These are phyloP conservation scores for Amanita brunnescens DNA, from an alignment of 768 basidiomycete genomes.

Conservation along the genomic window DNA sequence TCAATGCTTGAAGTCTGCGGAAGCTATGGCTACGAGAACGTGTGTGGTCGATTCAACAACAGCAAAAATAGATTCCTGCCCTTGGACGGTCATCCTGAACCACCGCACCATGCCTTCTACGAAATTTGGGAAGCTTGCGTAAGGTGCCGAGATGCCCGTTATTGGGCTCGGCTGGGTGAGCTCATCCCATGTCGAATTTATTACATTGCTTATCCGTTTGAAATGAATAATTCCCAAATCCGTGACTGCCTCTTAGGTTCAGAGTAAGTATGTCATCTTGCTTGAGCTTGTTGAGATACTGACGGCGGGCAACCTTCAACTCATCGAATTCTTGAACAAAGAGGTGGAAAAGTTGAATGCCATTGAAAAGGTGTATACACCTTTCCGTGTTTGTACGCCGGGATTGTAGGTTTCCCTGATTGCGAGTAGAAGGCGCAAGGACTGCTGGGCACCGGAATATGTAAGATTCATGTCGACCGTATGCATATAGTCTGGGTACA, in stretches of 20 bases:
- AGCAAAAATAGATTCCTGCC: too few species aligned
- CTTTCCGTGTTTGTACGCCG: constrained; percentile 61
- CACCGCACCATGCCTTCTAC: constrained; percentile 36
- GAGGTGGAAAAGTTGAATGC: constrained; percentile 49
- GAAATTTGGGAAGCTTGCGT: constrained; percentile 56
- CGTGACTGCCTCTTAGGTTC: constrained; percentile 60
- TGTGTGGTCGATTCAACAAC: too few species aligned
- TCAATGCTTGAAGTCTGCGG: too few species aligned
- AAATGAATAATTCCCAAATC: constrained; percentile 61
- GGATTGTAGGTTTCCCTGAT: constrained; percentile 4
- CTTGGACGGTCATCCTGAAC: too few species aligned
- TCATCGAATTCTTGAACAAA: constrained; percentile 34
- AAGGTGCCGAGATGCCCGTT: constrained; percentile 68
- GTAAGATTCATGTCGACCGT: too few species aligned
- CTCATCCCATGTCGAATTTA: constrained; percentile 15
- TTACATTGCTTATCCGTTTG: not conserved
- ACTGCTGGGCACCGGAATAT: not conserved
- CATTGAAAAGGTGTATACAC: constrained; percentile 52
- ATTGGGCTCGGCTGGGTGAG: constrained; percentile 60
- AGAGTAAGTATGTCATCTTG: constrained; percentile 22
- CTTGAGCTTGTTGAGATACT: not conserved
- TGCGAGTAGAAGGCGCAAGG: not conserved
- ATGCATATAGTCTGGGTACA: too few species aligned
- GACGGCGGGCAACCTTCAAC: constrained; percentile 41
- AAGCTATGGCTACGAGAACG: too few species aligned